phyloP scores from a whole-genome alignment of 2,329 filamentous ascomycete genomes.

The Ophiosphaerella herpotricha region DNA sequence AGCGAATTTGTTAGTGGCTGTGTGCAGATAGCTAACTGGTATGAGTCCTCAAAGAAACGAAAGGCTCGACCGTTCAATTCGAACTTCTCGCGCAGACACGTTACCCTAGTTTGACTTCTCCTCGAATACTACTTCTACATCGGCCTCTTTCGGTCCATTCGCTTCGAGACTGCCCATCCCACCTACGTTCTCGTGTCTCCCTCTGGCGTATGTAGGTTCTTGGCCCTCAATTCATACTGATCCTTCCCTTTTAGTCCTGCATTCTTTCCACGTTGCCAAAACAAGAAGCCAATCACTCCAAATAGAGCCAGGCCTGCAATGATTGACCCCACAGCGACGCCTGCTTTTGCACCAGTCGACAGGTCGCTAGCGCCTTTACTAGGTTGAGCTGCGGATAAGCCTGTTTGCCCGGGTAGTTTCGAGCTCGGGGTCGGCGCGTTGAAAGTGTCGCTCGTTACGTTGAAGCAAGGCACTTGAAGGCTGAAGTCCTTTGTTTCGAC shows the following conservation, averaged over 20 bases:
- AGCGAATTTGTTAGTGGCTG: too few species aligned
- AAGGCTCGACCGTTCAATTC: too few species aligned
- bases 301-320: slow-evolving; percentile 28
- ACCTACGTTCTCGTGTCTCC: background rate
- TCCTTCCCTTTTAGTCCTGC: slow-evolving; percentile 25
- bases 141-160: too few species aligned
- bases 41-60: too few species aligned
- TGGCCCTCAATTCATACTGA: slow-evolving; percentile 31
- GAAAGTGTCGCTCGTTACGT: slow-evolving; percentile 49
- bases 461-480: slow-evolving; percentile 53
- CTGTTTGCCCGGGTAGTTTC: slow-evolving; percentile 23
- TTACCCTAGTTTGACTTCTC: too few species aligned
- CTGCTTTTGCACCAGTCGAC: slow-evolving; percentile 50
- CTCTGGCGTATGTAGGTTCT: slow-evolving; percentile 14
- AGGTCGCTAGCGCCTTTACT: slow-evolving; percentile 28
- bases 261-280: slow-evolving; percentile 24
- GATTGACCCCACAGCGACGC: slow-evolving; percentile 46
- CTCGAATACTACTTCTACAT: too few species aligned
- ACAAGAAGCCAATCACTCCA: slow-evolving; percentile 26
- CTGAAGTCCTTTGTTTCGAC: slow-evolving; percentile 48
- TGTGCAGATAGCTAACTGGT: too few species aligned
- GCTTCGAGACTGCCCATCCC: too few species aligned
- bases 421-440: slow-evolving; percentile 27
- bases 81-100: too few species aligned
- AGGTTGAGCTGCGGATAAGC: slow-evolving; percentile 19